These are phyloP conservation scores for Kurtzmaniella quercitrusa DNA, from an alignment of 1,139 yeast species.

Conservation along the genomic window DNA sequence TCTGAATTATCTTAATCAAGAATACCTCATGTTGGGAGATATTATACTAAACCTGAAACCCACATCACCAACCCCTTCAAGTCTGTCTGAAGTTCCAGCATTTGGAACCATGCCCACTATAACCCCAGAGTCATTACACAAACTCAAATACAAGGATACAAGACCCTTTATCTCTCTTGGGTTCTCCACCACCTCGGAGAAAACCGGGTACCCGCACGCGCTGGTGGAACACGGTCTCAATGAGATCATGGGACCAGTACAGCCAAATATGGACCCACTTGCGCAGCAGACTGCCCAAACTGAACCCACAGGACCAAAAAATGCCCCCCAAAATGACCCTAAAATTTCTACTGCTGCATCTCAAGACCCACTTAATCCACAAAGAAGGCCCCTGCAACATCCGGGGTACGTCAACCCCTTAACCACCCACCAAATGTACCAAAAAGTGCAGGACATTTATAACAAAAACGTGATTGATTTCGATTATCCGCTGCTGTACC, in stretches of 20 bases:
- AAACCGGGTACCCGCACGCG: constrained; percentile 13
- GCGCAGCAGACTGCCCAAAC: constrained; percentile 6
- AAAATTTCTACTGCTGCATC: not conserved
- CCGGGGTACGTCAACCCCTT: constrained; percentile 48
- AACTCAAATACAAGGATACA: constrained; percentile 21
- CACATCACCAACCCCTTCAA: constrained; percentile 44
- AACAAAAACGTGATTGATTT: constrained; percentile 51
- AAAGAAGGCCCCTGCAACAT: constrained; percentile 4
- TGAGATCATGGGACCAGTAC: not conserved
- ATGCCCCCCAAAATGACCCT: constrained; percentile 3
- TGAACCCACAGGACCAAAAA: not conserved
- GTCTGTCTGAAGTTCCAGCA: constrained; percentile 18
- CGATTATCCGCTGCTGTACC: constrained; percentile 67
- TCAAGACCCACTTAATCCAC: not conserved
- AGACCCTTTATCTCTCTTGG: constrained; percentile 45
- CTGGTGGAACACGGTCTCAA: constrained; percentile 1
- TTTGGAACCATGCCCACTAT: constrained; percentile 11
- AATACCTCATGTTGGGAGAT: constrained; percentile 57
- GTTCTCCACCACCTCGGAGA: constrained; percentile 12
- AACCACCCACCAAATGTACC: constrained; percentile 55
- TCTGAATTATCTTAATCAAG: constrained; percentile 48
- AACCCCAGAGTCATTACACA: constrained; percentile 14
- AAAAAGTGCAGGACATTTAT: constrained; percentile 63
- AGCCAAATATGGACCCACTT: constrained; percentile 6
- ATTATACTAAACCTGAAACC: constrained; percentile 48